Conservation (phyloP, 2,329 filamentous ascomycete species). For the Microsporum ferrugineum region DNA sequence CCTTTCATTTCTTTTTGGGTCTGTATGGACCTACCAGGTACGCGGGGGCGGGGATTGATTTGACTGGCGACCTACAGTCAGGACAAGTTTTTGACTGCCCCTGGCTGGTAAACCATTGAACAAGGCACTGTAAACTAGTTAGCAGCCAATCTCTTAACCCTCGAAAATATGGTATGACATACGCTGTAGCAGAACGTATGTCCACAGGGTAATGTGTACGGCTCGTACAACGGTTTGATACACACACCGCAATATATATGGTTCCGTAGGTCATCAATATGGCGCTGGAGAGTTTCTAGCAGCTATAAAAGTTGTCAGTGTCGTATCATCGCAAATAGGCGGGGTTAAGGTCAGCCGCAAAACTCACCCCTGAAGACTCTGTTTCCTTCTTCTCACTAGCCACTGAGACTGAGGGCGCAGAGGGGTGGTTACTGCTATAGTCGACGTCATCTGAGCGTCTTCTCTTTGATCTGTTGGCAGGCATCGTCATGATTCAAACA, state of each 20-base stretch:
- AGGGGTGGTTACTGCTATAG: not conserved
- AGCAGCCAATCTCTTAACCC: not conserved
- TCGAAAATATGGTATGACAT: conserved; percentile 18
- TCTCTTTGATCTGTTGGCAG: not conserved
- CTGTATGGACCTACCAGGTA: conserved; percentile 42
- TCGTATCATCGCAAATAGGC: not conserved
- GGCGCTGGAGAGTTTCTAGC: conserved; percentile 36
- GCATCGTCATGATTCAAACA: not conserved
- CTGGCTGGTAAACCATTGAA: conserved; percentile 44
- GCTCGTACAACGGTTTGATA: conserved; percentile 56
- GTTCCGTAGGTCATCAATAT: conserved; percentile 50
- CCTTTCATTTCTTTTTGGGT: not conserved
- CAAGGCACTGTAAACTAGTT: conserved; percentile 39
- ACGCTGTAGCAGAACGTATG: conserved; percentile 63
- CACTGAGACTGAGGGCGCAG: not conserved
- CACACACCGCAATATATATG: conserved; percentile 59
- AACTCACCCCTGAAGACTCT: conserved; percentile 1
- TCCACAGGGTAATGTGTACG: conserved; percentile 55
- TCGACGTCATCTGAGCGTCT: conserved; percentile 1
- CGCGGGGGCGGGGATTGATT: conserved; percentile 50
- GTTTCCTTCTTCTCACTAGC: not conserved
- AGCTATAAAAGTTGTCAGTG: conserved; percentile 20
- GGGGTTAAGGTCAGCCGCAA: not conserved
- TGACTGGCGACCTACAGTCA: conserved; percentile 52
- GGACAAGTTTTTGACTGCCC: conserved; percentile 54